phyloP scores from a whole-genome alignment of 2,329 filamentous ascomycete genomes.

The Verticillium isaacii region DNA sequence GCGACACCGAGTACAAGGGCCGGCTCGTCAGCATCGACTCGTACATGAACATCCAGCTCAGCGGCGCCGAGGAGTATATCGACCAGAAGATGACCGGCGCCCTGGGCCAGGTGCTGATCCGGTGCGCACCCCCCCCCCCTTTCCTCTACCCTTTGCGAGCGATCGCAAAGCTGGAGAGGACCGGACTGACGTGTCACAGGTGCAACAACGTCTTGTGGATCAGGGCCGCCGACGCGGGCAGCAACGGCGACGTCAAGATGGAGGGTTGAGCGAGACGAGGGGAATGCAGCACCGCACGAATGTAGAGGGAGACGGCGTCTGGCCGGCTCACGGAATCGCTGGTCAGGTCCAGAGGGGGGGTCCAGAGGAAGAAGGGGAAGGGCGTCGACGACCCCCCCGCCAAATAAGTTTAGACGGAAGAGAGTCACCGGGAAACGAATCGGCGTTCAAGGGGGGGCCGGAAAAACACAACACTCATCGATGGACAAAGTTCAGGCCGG shows the following conservation, averaged over 20 bases:
- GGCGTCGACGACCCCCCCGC: not conserved
- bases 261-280: conserved; percentile 32
- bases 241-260: conserved; percentile 54
- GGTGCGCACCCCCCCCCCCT: conserved; percentile 45
- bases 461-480: not conserved
- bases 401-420: not conserved
- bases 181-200: conserved; percentile 34
- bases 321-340: too few relatives aligned
- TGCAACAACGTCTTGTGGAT: conserved; percentile 99
- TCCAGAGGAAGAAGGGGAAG: not conserved
- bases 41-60: conserved; percentile 98
- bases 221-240: conserved; percentile 48
- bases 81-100: conserved; percentile 79
- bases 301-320: not conserved
- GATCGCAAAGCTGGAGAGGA: too few relatives aligned
- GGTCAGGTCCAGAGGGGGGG: not conserved
- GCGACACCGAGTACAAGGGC: conserved; percentile 95
- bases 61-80: conserved; percentile 87
- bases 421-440: conserved; percentile 2
- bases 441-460: not conserved
- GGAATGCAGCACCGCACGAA: not conserved
- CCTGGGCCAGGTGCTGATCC: conserved; percentile 86
- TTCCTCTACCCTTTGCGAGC: too few relatives aligned
- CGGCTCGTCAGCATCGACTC: conserved; percentile 88
- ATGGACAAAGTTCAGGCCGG: not conserved